Conservation (phyloP, 371 early-diverging fungal species). For the Mucor piriformis region DNA sequence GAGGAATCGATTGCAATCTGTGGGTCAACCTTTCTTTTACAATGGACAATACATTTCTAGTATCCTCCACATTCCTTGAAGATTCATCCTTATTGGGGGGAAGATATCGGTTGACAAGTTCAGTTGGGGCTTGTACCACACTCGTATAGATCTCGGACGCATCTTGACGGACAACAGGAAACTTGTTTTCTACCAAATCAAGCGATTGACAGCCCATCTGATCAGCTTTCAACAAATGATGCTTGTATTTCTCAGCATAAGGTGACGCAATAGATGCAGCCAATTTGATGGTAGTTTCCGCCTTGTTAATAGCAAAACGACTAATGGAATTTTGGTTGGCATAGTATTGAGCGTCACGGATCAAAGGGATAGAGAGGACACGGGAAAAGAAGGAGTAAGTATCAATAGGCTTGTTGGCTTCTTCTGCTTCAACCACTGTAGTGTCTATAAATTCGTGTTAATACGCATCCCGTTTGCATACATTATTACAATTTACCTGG, state of each 20-base stretch:
- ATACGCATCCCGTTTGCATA: background rate
- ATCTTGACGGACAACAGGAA: constrained; percentile 58
- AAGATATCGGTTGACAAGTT: constrained; percentile 47
- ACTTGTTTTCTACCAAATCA: constrained; percentile 59
- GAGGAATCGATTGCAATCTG: constrained; percentile 29
- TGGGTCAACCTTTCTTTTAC: constrained; percentile 25
- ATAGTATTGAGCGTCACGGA: constrained; percentile 59
- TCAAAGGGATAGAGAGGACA: constrained; percentile 60
- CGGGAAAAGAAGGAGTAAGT: constrained; percentile 44
- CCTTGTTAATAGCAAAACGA: constrained; percentile 54
- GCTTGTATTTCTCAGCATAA: constrained; percentile 51
- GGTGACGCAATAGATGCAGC: constrained; percentile 52
- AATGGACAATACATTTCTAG: constrained; percentile 28
- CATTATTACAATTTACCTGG: constrained; percentile 17
- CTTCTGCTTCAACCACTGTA: constrained; percentile 10
- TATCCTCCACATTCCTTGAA: constrained; percentile 25
- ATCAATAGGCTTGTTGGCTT: constrained; percentile 23
- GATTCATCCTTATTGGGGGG: constrained; percentile 23
- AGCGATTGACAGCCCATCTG: constrained; percentile 65
- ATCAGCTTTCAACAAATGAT: constrained; percentile 57
- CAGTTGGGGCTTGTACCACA: constrained; percentile 18
- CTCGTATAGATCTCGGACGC: constrained; percentile 54
- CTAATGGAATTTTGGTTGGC: constrained; percentile 61
- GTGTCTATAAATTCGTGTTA: constrained; percentile 5
- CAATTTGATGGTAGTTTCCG: constrained; percentile 45